phyloP scores from a whole-genome alignment of 306 rosid species.

The Pterocarpus macrocarpus region DNA sequence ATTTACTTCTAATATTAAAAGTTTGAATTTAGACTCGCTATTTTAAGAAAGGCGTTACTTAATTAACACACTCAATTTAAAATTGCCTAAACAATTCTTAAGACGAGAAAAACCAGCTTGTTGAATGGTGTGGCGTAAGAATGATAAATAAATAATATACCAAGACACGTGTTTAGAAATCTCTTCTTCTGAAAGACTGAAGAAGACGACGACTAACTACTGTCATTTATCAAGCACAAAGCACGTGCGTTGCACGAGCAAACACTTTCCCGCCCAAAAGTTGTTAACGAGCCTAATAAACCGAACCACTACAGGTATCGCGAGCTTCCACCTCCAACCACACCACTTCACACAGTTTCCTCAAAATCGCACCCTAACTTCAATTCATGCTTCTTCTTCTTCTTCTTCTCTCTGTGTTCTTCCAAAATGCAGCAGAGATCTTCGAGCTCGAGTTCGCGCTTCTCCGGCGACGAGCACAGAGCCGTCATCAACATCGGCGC shows the following conservation, averaged over 20 bases:
- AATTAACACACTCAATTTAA: no score
- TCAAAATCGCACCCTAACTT: no score
- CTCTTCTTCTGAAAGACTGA: neutral
- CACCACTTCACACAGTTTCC: neutral
- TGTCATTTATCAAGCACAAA: neutral
- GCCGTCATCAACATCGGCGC: slow-evolving; percentile 30
- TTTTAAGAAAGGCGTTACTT: no score
- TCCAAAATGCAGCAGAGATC: slow-evolving; percentile 60
- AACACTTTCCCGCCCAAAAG: slow-evolving; percentile 49
- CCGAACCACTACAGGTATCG: slow-evolving; percentile 19
- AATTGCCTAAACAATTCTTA: no score
- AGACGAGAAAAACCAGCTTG: neutral
- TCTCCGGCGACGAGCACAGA: slow-evolving; percentile 41
- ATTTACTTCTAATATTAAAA: no score
- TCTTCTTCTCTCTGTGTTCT: slow-evolving; percentile 16
- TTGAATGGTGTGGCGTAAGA: neutral
- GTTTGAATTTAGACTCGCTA: no score
- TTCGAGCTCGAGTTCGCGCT: slow-evolving; percentile 50
- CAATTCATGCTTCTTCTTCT: neutral
- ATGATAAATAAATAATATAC: neutral
- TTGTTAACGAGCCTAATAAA: slow-evolving; percentile 43
- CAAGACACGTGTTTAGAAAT: neutral
- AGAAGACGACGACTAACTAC: neutral
- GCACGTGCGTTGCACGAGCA: slow-evolving; percentile 49
- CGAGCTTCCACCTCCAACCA: neutral